Evolutionary conservation across 129 eudicot genomes (phyloP).

Genomic region (Flaveria brownii): DNA sequence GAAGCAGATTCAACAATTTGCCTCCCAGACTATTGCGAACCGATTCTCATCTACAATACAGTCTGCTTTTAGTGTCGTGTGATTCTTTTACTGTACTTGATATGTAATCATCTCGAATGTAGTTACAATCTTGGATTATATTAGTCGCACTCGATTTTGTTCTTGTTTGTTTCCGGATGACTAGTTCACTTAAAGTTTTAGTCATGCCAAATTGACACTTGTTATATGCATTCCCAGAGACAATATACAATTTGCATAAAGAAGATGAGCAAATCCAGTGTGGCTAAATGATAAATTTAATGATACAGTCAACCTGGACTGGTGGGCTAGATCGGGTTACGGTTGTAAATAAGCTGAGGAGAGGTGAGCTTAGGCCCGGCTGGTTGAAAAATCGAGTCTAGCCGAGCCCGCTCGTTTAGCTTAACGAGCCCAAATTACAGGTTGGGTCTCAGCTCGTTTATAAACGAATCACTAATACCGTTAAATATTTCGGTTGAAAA

Average conservation of each 20-base stretch:
- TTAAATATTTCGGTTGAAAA: too few species aligned
- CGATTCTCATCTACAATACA: constrained; percentile 68
- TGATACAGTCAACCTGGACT: too few species aligned
- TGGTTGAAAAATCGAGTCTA: too few species aligned
- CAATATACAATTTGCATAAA: not conserved
- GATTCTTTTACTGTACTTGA: constrained; percentile 40
- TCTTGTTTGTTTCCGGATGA: not conserved
- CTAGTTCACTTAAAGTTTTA: not conserved
- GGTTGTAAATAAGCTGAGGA: too few species aligned
- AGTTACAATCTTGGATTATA: constrained; percentile 14
- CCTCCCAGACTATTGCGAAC: constrained; percentile 84
- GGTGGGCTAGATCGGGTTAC: too few species aligned
- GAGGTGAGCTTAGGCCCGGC: too few species aligned
- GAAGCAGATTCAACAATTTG: constrained; percentile 98
- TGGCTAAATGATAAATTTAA: too few species aligned
- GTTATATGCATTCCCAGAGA: not conserved
- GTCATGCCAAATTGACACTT: not conserved
- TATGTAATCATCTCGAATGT: not conserved
- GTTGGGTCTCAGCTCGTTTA: too few species aligned
- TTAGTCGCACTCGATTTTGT: not conserved
- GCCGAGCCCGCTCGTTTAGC: too few species aligned
- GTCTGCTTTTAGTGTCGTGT: constrained; percentile 88
- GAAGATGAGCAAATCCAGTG: too few species aligned
- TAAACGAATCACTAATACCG: too few species aligned
- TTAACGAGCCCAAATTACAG: too few species aligned